Evolutionary conservation across 768 basidiomycete genomes (phyloP).

Genomic region (Lactarius tabidus): DNA sequence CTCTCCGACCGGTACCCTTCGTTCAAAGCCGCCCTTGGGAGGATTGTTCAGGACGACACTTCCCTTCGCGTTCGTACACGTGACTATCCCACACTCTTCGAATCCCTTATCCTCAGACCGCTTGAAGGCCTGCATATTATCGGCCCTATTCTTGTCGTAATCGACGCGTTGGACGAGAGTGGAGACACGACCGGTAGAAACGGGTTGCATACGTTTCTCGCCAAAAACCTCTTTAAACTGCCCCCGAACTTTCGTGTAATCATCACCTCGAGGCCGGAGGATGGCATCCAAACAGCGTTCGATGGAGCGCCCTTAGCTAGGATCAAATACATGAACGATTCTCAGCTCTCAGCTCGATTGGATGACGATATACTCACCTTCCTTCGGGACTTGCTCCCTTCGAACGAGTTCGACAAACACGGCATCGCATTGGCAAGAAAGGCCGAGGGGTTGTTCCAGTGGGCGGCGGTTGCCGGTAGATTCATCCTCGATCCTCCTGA

Average conservation of each 20-base stretch:
- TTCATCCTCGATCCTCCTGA: no score
- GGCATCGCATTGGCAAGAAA: no score
- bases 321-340: background rate
- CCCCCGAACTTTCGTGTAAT: background rate
- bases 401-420: no score
- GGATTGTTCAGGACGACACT: background rate
- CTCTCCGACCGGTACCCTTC: background rate
- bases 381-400: background rate
- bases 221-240: no score
- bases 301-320: background rate
- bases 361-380: background rate
- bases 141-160: background rate
- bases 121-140: background rate
- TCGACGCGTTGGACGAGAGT: no score
- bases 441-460: background rate
- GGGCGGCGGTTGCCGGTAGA: background rate
- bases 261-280: background rate
- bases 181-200: no score
- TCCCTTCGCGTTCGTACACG: background rate
- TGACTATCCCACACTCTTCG: background rate
- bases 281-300: background rate
- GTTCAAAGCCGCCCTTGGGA: background rate
- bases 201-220: no score
- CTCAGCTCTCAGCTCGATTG: background rate
- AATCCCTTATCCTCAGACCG: background rate